Evolutionary conservation across 495 filamentous ascomycete genomes (phyloP), one percentile per base, ranked within the genome.

Genomic region (Lindgomyces ingoldianus): DNA sequence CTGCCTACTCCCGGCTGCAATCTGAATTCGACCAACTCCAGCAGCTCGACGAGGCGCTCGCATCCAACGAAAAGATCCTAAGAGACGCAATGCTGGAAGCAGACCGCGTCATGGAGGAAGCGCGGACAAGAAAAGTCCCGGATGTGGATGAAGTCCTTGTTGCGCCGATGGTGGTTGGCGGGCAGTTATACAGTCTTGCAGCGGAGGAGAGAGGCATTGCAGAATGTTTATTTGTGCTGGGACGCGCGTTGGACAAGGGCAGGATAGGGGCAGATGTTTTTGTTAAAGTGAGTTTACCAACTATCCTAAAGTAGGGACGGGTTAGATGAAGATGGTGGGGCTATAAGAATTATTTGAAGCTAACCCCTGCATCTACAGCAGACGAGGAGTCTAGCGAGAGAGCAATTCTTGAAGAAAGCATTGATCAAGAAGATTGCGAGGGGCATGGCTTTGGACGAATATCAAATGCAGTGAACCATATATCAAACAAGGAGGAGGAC

Each of bases 361-460:
- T n/a, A n/a, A n/a, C n/a, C n/a, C n/a, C n/a, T n/a, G n/a, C n/a
- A n/a, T n/a, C n/a, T 10, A 30, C 72, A 86, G 73, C 87, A 89
- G 81, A 95, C 91, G 33, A 81, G 94, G 54, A 86, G 83, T 55
- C 76, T 98, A 29, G 92, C 91, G 1, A 79, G 94, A 55, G 94
- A 98, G 78, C 90, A 89, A 75, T 96, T 92, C 72, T 72, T 95
- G 70, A 93, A 95, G 78, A 91, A 92, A 74, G 92, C 91, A 1
- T 75, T 97, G 47, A 89, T 89, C 67, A 87, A 85, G 72, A 98
- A 98, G 83, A 96, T 96, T 74, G 89, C 84, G 1, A 77, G 77
- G 57, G 91, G 93, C 0, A 92, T 98, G 90, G 91, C 89, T 3
- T 76, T 91, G 64, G 78, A 80, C 62, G 64, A 67, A 48, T 67